Evolutionary conservation across 2,329 filamentous ascomycete species (phyloP), one percentile per base, ranked within the genome.

Genomic region (Beauveria bassiana): DNA sequence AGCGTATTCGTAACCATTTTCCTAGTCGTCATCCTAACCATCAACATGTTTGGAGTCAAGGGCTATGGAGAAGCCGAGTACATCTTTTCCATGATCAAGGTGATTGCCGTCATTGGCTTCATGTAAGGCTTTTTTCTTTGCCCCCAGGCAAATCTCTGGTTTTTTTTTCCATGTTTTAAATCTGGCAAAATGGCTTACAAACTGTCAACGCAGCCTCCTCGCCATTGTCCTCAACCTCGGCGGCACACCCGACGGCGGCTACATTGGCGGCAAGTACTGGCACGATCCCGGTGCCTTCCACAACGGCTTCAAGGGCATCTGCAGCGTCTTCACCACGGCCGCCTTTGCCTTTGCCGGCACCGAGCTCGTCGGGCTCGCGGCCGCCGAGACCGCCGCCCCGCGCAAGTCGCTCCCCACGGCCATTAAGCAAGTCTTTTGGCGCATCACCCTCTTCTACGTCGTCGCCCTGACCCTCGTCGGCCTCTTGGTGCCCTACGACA

Each of bases 21-120:
- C 73, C 83, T 95, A 62, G 64, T 86, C 18, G 68, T 88, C 60
- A 93, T 96, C 66, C 81, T 96, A 50, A 68, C 74, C 34, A 96
- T 97, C 75, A 96, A 97, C 71, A 74, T 96, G 65, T 95, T 93
- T 68, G 91, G 92, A 56, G 89, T 97, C 65, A 90, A 89, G 70
- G 90, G 89, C 28, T 96, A 96, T 67, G 92, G 91, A 69, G 92
- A 96, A 73, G 91, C 90, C 18, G 92, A 96, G 69, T 96, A 96
- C 67, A 78, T 92, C 61, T 95, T 96, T 70, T 89, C 90, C 38
- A 85, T 93, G 58, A 79, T 97, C 76, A 97, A 97, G 72, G 85
- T 97, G 56, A 79, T 88, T 47, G 91, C 93, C 34, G 86, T 96
- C 8, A 87, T 96, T 65, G 91, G 90, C 57, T 96, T 96, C 75